Conservation (phyloP, 1,139 yeast species). For the Yamadazyma conglobata region DNA sequence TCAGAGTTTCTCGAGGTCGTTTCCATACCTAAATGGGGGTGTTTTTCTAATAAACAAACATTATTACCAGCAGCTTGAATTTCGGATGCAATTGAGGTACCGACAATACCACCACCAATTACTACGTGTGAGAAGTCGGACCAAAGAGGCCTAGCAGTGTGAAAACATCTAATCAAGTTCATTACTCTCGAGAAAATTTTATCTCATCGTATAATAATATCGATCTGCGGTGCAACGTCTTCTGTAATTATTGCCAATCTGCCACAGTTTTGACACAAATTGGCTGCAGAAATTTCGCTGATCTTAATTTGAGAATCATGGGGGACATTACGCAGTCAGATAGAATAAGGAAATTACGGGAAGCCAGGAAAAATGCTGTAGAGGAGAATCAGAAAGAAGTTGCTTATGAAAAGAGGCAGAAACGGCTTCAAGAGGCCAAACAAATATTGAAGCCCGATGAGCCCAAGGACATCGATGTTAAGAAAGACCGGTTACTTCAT, state of each 20-base stretch:
- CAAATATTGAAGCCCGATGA: slow-evolving; percentile 1
- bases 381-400: slow-evolving; percentile 11
- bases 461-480: slow-evolving; percentile 3
- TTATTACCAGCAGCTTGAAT: slow-evolving; percentile 42
- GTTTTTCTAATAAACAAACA: slow-evolving; percentile 69
- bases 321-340: too few species aligned
- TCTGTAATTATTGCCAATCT: too few species aligned
- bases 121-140: slow-evolving; percentile 75
- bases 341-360: slow-evolving; percentile 10
- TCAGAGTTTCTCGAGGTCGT: slow-evolving; percentile 88
- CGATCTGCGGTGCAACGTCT: too few species aligned
- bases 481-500: slow-evolving; percentile 30
- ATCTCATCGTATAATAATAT: too few species aligned
- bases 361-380: slow-evolving; percentile 8
- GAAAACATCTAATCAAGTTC: slow-evolving; percentile 5
- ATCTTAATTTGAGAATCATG: too few species aligned
- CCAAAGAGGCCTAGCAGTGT: slow-evolving; percentile 2
- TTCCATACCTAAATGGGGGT: slow-evolving; percentile 64
- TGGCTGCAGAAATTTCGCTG: too few species aligned
- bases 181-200: too few species aligned
- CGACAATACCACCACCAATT: slow-evolving; percentile 87
- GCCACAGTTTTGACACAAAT: too few species aligned
- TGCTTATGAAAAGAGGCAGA: slow-evolving; percentile 7
- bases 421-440: slow-evolving; percentile 7
- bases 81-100: slow-evolving; percentile 76